Conservation (phyloP, 1,139 yeast genomes). For the Saccharomycopsis crataegensis region DNA sequence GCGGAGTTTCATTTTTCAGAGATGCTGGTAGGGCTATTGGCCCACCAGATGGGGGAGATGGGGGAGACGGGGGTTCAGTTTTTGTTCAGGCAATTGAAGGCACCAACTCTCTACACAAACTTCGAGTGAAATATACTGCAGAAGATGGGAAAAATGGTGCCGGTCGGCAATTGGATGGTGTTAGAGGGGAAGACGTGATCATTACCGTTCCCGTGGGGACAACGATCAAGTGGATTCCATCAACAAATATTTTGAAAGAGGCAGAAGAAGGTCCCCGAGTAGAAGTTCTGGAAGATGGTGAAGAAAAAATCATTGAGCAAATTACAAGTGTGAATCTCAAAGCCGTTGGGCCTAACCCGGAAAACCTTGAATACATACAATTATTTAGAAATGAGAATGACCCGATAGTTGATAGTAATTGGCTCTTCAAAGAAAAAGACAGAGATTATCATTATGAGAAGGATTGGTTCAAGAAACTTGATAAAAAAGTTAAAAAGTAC, state of each 20-base stretch:
- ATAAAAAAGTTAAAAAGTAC: constrained; percentile 52
- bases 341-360: constrained; percentile 22
- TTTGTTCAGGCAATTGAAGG: constrained; percentile 76
- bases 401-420: constrained; percentile 25
- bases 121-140: constrained; percentile 64
- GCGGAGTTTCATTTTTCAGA: constrained; percentile 75
- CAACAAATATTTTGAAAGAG: constrained; percentile 44
- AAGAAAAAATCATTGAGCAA: neutral
- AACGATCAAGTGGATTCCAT: constrained; percentile 76
- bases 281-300: constrained; percentile 7
- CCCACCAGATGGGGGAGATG: constrained; percentile 98
- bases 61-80: constrained; percentile 87
- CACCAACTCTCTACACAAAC: constrained; percentile 59
- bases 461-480: constrained; percentile 58
- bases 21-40: constrained; percentile 83
- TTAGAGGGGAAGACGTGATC: constrained; percentile 67
- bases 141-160: constrained; percentile 66
- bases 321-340: constrained; percentile 23
- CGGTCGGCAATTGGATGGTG: constrained; percentile 75
- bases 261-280: neutral
- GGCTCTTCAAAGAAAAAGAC: constrained; percentile 72
- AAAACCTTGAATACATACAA: constrained; percentile 40
- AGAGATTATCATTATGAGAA: constrained; percentile 59
- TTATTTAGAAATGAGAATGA: constrained; percentile 37
- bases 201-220: constrained; percentile 92